Evolutionary conservation across 768 basidiomycete genomes (phyloP), one percentile per base, ranked within the genome.

Genomic region (Trametes cinnabarina): DNA sequence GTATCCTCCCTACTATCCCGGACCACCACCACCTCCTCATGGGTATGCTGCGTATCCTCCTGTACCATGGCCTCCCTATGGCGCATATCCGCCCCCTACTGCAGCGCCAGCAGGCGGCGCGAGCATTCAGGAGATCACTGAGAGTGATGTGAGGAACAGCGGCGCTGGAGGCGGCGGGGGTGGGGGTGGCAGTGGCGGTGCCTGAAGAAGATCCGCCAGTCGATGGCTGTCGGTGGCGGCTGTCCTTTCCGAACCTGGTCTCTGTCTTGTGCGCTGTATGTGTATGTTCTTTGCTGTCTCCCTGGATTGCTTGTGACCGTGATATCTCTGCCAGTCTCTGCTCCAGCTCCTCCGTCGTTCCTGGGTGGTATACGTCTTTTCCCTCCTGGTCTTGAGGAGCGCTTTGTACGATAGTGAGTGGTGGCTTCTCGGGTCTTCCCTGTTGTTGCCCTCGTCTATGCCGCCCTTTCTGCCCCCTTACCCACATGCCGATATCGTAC

Each of bases 1-100:
- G 54, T 62, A 63, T 25, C 64, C 64, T 19, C 41, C 62, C 6
- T 63, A 63, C 55, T 63, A 63, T 15, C 12, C 42, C 15, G 49
- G 48, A 4, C 54, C 59, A 9, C 53, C 59, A 20, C 57, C 52
- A n/a, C 51, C 56, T 20, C 56, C 61, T 9, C 56, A 57, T 28
- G 56, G 30, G 12, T 61, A 58, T 39, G 46, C 57, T 1, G 15
- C 62, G 3, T 63, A 63, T 32, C 62, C 57, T 2, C 47, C 59
- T 12, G 35, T 58, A 4, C 50, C 58, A 14, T 63, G 62, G 65
- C 55, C 57, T 10, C 54, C 39, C 25, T 62, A 63, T 34, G 30
- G 47, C 15, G 40, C 62, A 14, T 65, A 65, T 42, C 28, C 59
- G 8, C 62, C 62, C 19, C 50, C 51, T 12, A 7, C 57, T 3